Percentiles rank a stretch among this genome's conserved stretches.
Evolutionary conservation across 495 filamentous ascomycete genomes (phyloP).

Genomic region (Parathielavia hyrcaniae): DNA sequence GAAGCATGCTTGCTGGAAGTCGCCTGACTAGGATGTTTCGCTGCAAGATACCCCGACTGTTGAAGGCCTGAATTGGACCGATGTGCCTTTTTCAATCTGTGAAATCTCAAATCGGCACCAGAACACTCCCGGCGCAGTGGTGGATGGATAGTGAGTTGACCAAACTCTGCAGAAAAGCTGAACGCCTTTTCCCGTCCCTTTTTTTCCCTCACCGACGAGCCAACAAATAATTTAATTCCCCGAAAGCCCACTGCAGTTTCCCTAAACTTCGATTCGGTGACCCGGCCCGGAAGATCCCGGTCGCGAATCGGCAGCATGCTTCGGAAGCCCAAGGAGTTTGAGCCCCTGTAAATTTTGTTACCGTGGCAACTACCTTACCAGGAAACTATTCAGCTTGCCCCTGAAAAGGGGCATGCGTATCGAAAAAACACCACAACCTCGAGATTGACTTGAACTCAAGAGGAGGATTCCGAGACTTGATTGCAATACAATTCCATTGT

Average conservation of each 20-base stretch:
- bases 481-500: constrained; percentile 1
- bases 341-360: not conserved
- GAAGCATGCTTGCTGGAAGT: constrained; percentile 40
- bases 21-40: constrained; percentile 15
- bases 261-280: constrained; percentile 14
- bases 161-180: constrained; percentile 2
- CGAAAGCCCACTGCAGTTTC: not conserved
- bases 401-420: not conserved
- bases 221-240: not conserved
- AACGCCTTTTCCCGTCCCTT: not conserved
- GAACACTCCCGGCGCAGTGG: not conserved
- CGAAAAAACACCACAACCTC: not conserved
- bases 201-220: constrained; percentile 11
- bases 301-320: constrained; percentile 12
- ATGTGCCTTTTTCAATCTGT: constrained; percentile 1
- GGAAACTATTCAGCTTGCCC: constrained; percentile 1
- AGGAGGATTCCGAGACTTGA: not conserved
- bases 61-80: constrained; percentile 6
- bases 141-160: not conserved
- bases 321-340: not conserved
- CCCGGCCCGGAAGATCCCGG: constrained; percentile 22
- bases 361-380: constrained; percentile 3
- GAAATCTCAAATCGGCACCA: not conserved
- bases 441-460: not conserved
- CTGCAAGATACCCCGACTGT: not conserved